Evolutionary conservation across 2,329 filamentous ascomycete genomes (phyloP).

Genomic region (Aspergillus luchuensis): DNA sequence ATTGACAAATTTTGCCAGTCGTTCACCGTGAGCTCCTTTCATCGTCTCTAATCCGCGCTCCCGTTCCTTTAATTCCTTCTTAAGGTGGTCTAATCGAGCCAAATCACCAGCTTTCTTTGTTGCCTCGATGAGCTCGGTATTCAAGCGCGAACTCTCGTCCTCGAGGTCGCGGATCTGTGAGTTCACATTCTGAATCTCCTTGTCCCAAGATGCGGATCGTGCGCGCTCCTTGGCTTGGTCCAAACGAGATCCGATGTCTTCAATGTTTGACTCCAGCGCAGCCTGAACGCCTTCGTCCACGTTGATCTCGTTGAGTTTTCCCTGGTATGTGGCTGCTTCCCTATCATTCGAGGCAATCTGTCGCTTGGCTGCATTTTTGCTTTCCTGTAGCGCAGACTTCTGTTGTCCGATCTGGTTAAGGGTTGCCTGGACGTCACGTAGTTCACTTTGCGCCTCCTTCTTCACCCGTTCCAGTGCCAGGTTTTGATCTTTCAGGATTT

Average conservation of each 20-base stretch:
- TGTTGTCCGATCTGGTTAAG: constrained; percentile 75
- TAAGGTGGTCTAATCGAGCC: constrained; percentile 79
- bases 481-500: constrained; percentile 75
- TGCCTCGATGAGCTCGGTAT: constrained; percentile 78
- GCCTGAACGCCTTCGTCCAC: constrained; percentile 85
- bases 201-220: constrained; percentile 67
- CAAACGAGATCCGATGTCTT: constrained; percentile 67
- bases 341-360: constrained; percentile 74
- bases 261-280: constrained; percentile 71
- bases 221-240: constrained; percentile 64
- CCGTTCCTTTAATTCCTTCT: constrained; percentile 74
- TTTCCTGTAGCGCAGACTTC: constrained; percentile 71
- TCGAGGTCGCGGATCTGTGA: constrained; percentile 69
- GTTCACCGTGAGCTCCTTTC: constrained; percentile 70
- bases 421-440: constrained; percentile 69
- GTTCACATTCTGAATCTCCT: constrained; percentile 67
- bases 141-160: constrained; percentile 69
- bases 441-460: constrained; percentile 71
- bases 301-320: constrained; percentile 69
- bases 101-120: constrained; percentile 79
- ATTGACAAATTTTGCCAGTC: constrained; percentile 67
- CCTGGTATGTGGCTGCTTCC: constrained; percentile 67
- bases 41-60: constrained; percentile 77
- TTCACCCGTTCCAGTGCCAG: constrained; percentile 73
- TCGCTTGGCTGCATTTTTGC: constrained; percentile 71